Conservation (phyloP, 202 grass and related monocot genomes). For the Alloteropsis angusta region DNA sequence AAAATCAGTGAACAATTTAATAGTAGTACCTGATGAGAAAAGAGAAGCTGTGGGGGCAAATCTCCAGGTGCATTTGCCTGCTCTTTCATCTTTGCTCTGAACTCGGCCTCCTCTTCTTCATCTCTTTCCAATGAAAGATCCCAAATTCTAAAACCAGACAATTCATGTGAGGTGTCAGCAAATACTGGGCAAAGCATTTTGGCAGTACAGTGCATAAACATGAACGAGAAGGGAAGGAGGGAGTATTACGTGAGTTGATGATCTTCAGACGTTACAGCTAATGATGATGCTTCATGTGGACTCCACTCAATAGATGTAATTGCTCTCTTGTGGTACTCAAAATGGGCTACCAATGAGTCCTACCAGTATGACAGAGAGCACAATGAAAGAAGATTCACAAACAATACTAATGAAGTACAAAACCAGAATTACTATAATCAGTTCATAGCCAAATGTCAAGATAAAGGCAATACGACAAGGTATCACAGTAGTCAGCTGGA, state of each 20-base stretch:
- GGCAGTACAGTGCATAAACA: neutral
- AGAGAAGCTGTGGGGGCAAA: slow-evolving; percentile 87
- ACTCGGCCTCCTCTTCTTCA: slow-evolving; percentile 85
- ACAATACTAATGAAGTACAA: neutral
- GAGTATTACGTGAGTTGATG: slow-evolving; percentile 73
- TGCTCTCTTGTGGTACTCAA: slow-evolving; percentile 75
- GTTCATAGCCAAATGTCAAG: neutral
- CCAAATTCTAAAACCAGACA: slow-evolving; percentile 57
- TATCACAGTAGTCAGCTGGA: neutral
- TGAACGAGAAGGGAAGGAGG: neutral
- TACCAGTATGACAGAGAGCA: slow-evolving; percentile 21
- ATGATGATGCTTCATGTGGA: slow-evolving; percentile 83
- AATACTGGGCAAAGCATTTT: neutral
- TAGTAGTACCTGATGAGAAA: slow-evolving; percentile 73
- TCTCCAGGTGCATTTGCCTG: slow-evolving; percentile 73
- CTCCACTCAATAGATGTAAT: slow-evolving; percentile 91
- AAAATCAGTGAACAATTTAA: neutral
- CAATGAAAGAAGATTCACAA: neutral
- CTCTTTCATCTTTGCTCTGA: slow-evolving; percentile 70
- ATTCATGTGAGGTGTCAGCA: neutral
- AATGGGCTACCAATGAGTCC: slow-evolving; percentile 64
- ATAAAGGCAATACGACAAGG: neutral
- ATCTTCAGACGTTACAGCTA: slow-evolving; percentile 79
- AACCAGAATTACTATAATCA: neutral
- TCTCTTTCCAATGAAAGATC: slow-evolving; percentile 84